Evolutionary conservation across 495 filamentous ascomycete species (phyloP).

Genomic region (Aspergillus sparsus): DNA sequence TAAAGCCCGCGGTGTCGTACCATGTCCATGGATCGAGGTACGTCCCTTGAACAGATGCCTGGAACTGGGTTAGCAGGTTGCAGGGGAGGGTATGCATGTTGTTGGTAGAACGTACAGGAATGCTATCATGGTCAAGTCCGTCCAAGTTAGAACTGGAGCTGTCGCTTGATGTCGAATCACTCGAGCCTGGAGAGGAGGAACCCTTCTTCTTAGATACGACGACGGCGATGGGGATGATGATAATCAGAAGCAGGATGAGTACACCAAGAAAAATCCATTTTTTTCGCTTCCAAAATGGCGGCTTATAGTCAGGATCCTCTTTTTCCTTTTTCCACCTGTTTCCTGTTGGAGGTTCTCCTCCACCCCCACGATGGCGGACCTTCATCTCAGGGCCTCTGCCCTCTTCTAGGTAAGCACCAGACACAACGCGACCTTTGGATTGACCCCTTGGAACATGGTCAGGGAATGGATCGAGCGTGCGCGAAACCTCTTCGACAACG

Average conservation of each 20-base stretch:
- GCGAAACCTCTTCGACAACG: conserved; percentile 30
- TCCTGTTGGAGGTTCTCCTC: conserved; percentile 34
- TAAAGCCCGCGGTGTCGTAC: conserved; percentile 90
- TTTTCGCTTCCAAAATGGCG: conserved; percentile 38
- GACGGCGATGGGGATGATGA: conserved; percentile 74
- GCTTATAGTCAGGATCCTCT: conserved; percentile 33
- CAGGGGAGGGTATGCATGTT: neutral
- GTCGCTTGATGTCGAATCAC: neutral
- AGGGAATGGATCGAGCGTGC: conserved; percentile 32
- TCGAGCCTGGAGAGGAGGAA: conserved; percentile 22
- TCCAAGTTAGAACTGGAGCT: conserved; percentile 54
- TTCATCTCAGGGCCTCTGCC: conserved; percentile 47
- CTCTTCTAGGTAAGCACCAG: conserved; percentile 69
- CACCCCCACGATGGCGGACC: conserved; percentile 42
- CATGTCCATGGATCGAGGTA: conserved; percentile 89
- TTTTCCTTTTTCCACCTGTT: conserved; percentile 35
- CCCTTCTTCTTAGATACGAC: conserved; percentile 63
- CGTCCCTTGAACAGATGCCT: conserved; percentile 65
- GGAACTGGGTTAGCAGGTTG: neutral
- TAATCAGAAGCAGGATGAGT: conserved; percentile 62
- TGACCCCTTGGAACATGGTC: conserved; percentile 39
- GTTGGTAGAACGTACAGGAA: conserved; percentile 51
- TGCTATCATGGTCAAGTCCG: conserved; percentile 57
- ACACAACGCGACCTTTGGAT: conserved; percentile 61
- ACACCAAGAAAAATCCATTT: conserved; percentile 40